Evolutionary conservation across 225 moss, liverwort and hornwort genomes (phyloP), one percentile per base, ranked within the genome.

Genomic region (Thuidium tamariscinum): DNA sequence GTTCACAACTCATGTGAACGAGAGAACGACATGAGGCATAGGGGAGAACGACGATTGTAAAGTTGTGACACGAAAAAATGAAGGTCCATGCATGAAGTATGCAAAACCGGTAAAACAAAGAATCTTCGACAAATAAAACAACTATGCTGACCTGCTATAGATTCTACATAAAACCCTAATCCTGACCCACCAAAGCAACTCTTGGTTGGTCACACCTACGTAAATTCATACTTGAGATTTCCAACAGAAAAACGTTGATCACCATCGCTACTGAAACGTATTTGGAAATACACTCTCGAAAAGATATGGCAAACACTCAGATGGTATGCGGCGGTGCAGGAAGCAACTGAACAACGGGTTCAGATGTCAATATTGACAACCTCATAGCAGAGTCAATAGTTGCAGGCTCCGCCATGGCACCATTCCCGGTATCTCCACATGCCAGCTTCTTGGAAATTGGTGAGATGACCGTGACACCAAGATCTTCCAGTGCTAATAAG

Each of bases 331-430:
- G 85, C 69, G 77, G 75, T 85, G 88, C 76, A 82, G 92, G 80
- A 86, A 88, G 88, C 57, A 89, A 83, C 83, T 92, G 86, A 72
- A 88, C 84, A 66, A 60, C 65, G 34, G 83, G 88, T 55, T 92
- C 92, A 68, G 92, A 89, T 89, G 83, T 77, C 77, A 95, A 83
- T 77, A 96, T 88, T 49, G 92, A 92, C 67, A 95, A 87, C 74
- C 97, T 92, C 86, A 98, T 91, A 55, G 95, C 92, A 32, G 95
- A 94, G 77, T 98, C 98, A 82, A 98, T 98, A 83, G 92, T 90
- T 32, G 96, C 93, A 68, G 97, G 95, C 89, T 98, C 98, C 76
- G 96, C 97, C 96, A 98, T 98, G 32, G 97, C 98, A 86, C 97
- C 98, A 86, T 97, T 97, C 39, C 98, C 97, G 19, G 94, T 88